Percentiles rank a stretch among this genome's conserved stretches.
phyloP scores from a whole-genome alignment of 1,284 basidiomycete genomes.

The Malassezia restricta region DNA sequence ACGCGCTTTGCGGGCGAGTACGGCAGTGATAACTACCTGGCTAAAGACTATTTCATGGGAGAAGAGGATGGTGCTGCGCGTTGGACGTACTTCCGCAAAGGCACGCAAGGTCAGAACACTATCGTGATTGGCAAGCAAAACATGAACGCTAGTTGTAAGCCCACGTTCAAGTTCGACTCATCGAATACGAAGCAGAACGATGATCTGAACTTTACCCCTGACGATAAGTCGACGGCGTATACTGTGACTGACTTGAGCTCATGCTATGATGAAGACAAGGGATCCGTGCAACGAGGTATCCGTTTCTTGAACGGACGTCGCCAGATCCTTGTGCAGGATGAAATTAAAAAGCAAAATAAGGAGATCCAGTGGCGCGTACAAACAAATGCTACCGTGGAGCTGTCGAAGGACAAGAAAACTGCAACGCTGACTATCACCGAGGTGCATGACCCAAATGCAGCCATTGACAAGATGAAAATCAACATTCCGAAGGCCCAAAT shows the following conservation, averaged over 20 bases:
- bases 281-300: constrained; percentile 70
- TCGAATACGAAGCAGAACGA: constrained; percentile 64
- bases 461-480: constrained; percentile 12
- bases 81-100: constrained; percentile 64
- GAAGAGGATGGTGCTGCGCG: constrained; percentile 25
- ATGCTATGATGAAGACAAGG: constrained; percentile 56
- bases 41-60: constrained; percentile 39
- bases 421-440: constrained; percentile 58
- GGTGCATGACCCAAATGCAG: constrained; percentile 51
- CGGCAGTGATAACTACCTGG: constrained; percentile 72
- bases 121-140: constrained; percentile 66
- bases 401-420: constrained; percentile 48
- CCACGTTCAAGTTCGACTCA: constrained; percentile 54
- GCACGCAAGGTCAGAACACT: constrained; percentile 93
- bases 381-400: constrained; percentile 62
- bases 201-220: constrained; percentile 54
- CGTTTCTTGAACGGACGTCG: constrained; percentile 72
- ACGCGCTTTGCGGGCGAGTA: constrained; percentile 91
- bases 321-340: constrained; percentile 62
- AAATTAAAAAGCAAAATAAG: constrained; percentile 35
- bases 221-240: constrained; percentile 64
- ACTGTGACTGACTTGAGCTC: constrained; percentile 67
- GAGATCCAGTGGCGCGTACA: constrained; percentile 81
- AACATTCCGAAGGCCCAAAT: constrained; percentile 41
- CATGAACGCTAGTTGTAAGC: constrained; percentile 63